Conservation (phyloP, 2,329 filamentous ascomycete species). For the Exophiala xenobiotica region DNA sequence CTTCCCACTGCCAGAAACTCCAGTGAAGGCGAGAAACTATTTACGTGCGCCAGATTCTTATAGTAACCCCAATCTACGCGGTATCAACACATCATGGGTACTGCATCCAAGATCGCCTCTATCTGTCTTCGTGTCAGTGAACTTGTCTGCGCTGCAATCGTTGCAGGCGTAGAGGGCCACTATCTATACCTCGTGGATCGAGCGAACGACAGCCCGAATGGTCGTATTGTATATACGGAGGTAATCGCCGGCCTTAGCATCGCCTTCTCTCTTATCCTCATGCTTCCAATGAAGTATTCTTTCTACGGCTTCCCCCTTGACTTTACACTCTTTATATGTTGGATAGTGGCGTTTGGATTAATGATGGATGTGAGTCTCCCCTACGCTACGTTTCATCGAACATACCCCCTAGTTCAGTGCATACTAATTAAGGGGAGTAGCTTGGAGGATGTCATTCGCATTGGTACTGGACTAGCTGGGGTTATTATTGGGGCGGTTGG, state of each 20-base stretch:
- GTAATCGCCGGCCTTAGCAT: slow-evolving; percentile 8
- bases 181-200: slow-evolving; percentile 49
- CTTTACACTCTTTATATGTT: slow-evolving; percentile 10
- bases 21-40: no score
- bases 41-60: no score
- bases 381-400: neutral
- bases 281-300: slow-evolving; percentile 5
- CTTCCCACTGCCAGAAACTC: no score
- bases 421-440: neutral
- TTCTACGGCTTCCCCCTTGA: slow-evolving; percentile 9
- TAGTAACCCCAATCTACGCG: no score
- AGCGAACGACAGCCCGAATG: slow-evolving; percentile 1
- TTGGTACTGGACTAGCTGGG: slow-evolving; percentile 15
- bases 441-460: slow-evolving; percentile 5
- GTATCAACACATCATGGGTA: slow-evolving; percentile 13
- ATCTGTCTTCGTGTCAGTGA: slow-evolving; percentile 60
- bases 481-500: slow-evolving; percentile 14
- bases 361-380: slow-evolving; percentile 6
- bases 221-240: slow-evolving; percentile 8
- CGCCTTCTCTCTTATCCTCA: slow-evolving; percentile 1
- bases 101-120: slow-evolving; percentile 42
- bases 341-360: slow-evolving; percentile 13
- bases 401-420: neutral
- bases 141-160: slow-evolving; percentile 66
- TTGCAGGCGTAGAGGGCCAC: slow-evolving; percentile 66